Evolutionary conservation across 805 yeast species (phyloP).

Genomic region (Candida ovalis): DNA sequence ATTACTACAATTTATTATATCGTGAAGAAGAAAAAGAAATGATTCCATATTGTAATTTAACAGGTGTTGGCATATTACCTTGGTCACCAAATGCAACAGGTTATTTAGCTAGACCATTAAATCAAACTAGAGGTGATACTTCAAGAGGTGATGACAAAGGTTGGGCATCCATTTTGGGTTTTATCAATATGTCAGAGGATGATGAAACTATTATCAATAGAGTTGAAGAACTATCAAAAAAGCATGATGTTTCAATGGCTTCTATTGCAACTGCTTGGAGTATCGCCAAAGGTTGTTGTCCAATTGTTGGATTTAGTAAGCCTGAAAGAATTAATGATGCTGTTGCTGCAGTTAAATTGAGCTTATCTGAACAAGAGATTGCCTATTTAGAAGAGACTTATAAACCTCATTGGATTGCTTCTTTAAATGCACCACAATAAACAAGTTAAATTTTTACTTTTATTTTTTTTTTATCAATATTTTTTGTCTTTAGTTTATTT

Average conservation of each 20-base stretch:
- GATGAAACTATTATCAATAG: conserved; percentile 40
- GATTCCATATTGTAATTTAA: conserved; percentile 46
- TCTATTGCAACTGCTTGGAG: conserved; percentile 53
- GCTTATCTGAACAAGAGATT: conserved; percentile 36
- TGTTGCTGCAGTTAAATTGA: conserved; percentile 37
- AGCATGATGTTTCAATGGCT: conserved; percentile 49
- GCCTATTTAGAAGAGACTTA: conserved; percentile 37
- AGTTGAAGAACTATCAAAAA: conserved; percentile 52
- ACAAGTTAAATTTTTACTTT: no score
- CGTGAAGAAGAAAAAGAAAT: conserved; percentile 62
- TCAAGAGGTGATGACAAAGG: not conserved
- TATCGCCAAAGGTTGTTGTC: conserved; percentile 38
- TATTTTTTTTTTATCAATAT: no score
- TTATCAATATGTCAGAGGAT: conserved; percentile 16
- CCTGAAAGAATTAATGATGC: conserved; percentile 50
- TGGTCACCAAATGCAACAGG: conserved; percentile 60
- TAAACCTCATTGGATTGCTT: conserved; percentile 4
- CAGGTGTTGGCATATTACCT: conserved; percentile 52
- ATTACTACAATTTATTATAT: conserved; percentile 48
- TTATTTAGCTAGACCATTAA: conserved; percentile 42
- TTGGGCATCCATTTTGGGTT: conserved; percentile 4
- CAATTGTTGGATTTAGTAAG: conserved; percentile 27
- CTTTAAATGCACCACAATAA: not conserved
- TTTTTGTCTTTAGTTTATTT: not conserved
- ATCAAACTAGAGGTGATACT: not conserved